Evolutionary conservation across 495 filamentous ascomycete species (phyloP).

Genomic region (Aspergillus indologenus): DNA sequence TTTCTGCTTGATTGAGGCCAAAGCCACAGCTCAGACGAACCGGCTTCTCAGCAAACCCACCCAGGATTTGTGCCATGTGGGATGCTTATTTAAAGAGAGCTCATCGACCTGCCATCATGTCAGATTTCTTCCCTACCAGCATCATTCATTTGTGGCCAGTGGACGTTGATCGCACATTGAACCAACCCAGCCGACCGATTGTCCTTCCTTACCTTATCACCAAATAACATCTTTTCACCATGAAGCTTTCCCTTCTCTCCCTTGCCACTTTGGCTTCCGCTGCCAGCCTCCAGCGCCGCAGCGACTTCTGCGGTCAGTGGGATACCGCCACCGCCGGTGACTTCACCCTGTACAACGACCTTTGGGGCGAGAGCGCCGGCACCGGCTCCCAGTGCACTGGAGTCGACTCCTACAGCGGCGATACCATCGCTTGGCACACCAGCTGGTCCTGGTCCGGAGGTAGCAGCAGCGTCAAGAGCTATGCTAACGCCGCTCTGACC

Average conservation of each 20-base stretch:
- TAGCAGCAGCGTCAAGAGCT: slow-evolving; percentile 56
- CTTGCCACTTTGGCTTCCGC: slow-evolving; percentile 35
- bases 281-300: slow-evolving; percentile 35
- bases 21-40: background rate
- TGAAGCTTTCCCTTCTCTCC: slow-evolving; percentile 37
- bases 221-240: slow-evolving; percentile 24
- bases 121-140: background rate
- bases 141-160: slow-evolving; percentile 1
- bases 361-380: slow-evolving; percentile 48
- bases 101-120: background rate
- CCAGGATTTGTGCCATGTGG: background rate
- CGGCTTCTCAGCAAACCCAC: background rate
- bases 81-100: background rate
- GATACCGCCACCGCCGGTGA: slow-evolving; percentile 39
- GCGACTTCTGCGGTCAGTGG: slow-evolving; percentile 52
- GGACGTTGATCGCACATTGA: slow-evolving; percentile 8
- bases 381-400: slow-evolving; percentile 57
- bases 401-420: slow-evolving; percentile 44
- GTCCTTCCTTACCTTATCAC: background rate
- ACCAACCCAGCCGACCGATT: slow-evolving; percentile 4
- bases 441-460: slow-evolving; percentile 56
- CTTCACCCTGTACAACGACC: slow-evolving; percentile 55
- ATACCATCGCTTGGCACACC: slow-evolving; percentile 53
- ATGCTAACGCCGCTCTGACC: slow-evolving; percentile 49
- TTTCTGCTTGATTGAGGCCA: slow-evolving; percentile 4